A percentile compares a stretch with the other conserved stretches of the same genome.
These are phyloP conservation scores for Aspergillus clavatus DNA, from an alignment of 2,329 filamentous ascomycete species.

Conservation along the genomic window DNA sequence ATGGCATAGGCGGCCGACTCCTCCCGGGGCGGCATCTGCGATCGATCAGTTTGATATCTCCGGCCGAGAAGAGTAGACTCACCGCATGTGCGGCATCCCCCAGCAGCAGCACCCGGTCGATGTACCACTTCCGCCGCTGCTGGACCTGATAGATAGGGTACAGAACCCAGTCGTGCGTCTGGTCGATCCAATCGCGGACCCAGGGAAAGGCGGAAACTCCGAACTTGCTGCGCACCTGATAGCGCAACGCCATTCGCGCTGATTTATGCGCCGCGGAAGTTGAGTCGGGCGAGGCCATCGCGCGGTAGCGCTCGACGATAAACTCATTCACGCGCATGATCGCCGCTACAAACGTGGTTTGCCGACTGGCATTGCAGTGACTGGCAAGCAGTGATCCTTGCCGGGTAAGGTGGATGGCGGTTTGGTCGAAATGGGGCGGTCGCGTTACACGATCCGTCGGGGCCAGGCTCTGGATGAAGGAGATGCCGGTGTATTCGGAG, in stretches of 20 bases:
- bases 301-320: conserved; percentile 17
- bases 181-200: conserved; percentile 28
- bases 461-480: conserved; percentile 34
- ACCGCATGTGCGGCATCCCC: conserved; percentile 44
- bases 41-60: no score
- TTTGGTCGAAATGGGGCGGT: conserved; percentile 22
- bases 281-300: no score
- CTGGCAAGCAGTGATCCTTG: conserved; percentile 35
- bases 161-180: conserved; percentile 31
- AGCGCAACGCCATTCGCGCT: conserved; percentile 29
- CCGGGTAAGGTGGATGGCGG: conserved; percentile 30
- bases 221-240: conserved; percentile 32
- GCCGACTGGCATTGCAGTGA: conserved; percentile 28
- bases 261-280: conserved; percentile 23
- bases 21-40: conserved; percentile 41
- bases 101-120: conserved; percentile 34
- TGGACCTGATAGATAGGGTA: conserved; percentile 39
- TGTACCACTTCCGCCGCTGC: conserved; percentile 33
- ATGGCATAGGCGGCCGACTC: conserved; percentile 39
- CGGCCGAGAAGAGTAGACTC: conserved; percentile 13
- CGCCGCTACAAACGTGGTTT: conserved; percentile 33
- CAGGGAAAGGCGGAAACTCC: conserved; percentile 26
- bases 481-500: conserved; percentile 39
- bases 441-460: conserved; percentile 16
- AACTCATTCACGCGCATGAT: conserved; percentile 32